These are phyloP conservation scores for Jacaranda copaia DNA, from an alignment of 257 asterid genomes.

Conservation along the genomic window DNA sequence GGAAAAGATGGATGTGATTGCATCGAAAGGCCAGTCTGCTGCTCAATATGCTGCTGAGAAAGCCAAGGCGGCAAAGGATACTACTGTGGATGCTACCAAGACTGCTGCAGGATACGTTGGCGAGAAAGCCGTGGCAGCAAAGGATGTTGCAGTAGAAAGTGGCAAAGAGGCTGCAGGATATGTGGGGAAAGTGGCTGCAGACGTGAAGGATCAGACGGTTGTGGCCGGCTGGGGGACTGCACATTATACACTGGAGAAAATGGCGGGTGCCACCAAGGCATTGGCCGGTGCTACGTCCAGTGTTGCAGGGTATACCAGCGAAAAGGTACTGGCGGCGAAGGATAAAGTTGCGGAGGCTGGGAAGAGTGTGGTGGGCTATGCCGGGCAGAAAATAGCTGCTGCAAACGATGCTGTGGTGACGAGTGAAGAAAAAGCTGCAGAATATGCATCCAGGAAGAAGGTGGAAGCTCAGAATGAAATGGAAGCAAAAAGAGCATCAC, in stretches of 20 bases:
- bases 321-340: conserved; percentile 52
- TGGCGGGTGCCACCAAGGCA: conserved; percentile 65
- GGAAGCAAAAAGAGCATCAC: conserved; percentile 42
- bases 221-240: conserved; percentile 88
- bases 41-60: conserved; percentile 37
- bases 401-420: conserved; percentile 68
- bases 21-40: conserved; percentile 32
- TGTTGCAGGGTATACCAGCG: conserved; percentile 61
- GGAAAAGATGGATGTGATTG: no score
- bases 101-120: conserved; percentile 48
- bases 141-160: conserved; percentile 56
- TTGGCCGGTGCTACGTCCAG: conserved; percentile 55
- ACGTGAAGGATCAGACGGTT: conserved; percentile 61
- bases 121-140: conserved; percentile 52
- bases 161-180: conserved; percentile 62
- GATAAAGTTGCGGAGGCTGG: conserved; percentile 73
- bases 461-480: conserved; percentile 57
- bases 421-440: conserved; percentile 66
- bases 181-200: conserved; percentile 57
- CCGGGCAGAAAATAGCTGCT: conserved; percentile 60
- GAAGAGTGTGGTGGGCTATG: conserved; percentile 48
- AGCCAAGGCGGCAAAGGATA: conserved; percentile 37
- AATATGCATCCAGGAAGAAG: conserved; percentile 72
- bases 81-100: conserved; percentile 31
- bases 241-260: conserved; percentile 64